Evolutionary conservation across 441 rosid species (phyloP).

Genomic region (Erodium moschatum): DNA sequence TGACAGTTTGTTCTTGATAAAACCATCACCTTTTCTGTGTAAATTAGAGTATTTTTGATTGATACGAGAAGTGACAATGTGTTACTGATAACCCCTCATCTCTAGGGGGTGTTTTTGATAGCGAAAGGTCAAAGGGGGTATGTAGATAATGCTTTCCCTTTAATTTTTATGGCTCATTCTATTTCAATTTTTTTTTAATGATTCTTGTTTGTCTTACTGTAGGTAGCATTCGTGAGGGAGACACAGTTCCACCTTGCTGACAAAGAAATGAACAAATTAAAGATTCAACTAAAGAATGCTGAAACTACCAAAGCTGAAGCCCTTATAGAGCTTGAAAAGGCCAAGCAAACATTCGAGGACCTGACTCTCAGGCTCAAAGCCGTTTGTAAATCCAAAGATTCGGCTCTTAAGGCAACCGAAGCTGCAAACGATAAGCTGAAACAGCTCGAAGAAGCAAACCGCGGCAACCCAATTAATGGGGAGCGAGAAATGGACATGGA

Average conservation of each 20-base stretch:
- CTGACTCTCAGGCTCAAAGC: conserved; percentile 48
- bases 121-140: too few species aligned
- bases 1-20: too few species aligned
- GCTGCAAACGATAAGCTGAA: conserved; percentile 49
- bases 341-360: conserved; percentile 58
- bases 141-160: too few species aligned
- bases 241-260: conserved; percentile 78
- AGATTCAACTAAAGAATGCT: conserved; percentile 68
- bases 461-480: conserved; percentile 32
- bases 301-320: conserved; percentile 63
- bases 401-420: conserved; percentile 56
- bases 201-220: conserved; percentile 17
- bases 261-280: conserved; percentile 65
- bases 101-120: too few species aligned
- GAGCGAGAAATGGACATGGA: conserved; percentile 47
- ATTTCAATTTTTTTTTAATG: background rate
- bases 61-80: too few species aligned
- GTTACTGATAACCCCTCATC: too few species aligned
- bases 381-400: conserved; percentile 51
- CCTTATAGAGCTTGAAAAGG: conserved; percentile 61
- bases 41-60: too few species aligned
- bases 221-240: conserved; percentile 78
- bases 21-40: too few species aligned
- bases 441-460: conserved; percentile 45
- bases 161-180: background rate